Evolutionary conservation across 345 rosid genomes (phyloP).

Genomic region (Abelmoschus esculentus): DNA sequence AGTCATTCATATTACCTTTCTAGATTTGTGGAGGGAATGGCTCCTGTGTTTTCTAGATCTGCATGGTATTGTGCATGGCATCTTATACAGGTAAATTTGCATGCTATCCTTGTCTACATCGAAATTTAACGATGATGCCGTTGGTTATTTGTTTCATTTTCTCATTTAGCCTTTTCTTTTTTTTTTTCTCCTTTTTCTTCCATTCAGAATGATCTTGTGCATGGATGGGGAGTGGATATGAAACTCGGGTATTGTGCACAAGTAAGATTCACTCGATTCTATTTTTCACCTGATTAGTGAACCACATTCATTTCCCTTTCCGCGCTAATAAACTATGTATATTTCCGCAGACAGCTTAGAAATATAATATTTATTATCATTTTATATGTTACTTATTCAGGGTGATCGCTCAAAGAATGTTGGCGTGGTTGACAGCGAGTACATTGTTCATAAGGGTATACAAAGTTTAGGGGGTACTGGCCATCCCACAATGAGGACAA

Average conservation of each 20-base stretch:
- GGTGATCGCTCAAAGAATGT: constrained; percentile 88
- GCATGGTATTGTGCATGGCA: constrained; percentile 99
- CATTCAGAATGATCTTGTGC: constrained; percentile 84
- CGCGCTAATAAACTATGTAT: background rate
- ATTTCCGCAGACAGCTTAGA: background rate
- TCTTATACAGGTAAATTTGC: constrained; percentile 74
- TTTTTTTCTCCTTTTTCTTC: background rate
- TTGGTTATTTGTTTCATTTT: background rate
- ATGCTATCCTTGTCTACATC: background rate
- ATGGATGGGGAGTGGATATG: constrained; percentile 99
- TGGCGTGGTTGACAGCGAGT: constrained; percentile 84
- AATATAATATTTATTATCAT: background rate
- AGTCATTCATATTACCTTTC: constrained; percentile 2
- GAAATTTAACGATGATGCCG: no score
- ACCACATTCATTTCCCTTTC: background rate
- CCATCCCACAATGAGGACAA: constrained; percentile 12
- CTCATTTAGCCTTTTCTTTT: background rate
- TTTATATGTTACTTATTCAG: constrained; percentile 26
- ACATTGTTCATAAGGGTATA: constrained; percentile 78
- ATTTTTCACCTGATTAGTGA: background rate
- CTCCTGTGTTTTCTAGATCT: constrained; percentile 95
- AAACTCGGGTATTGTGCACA: constrained; percentile 97
- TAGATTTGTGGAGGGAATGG: constrained; percentile 99
- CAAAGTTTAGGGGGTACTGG: constrained; percentile 74
- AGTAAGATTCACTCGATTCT: constrained; percentile 32